Evolutionary conservation across 371 early-diverging fungal genomes (phyloP).

Genomic region (Pancytospora epiphaga): DNA sequence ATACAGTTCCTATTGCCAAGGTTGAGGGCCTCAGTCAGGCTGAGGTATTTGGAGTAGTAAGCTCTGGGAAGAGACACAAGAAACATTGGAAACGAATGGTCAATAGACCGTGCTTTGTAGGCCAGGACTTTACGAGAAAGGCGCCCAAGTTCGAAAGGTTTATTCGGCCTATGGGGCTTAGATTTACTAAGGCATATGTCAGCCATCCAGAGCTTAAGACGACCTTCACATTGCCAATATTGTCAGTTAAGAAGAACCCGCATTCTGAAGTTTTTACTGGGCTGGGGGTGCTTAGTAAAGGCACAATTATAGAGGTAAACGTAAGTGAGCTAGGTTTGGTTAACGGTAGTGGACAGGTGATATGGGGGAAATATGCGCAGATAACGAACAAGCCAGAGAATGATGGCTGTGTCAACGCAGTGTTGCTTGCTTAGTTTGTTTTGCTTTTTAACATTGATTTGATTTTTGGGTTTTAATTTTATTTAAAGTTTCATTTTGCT

Average conservation of each 20-base stretch:
- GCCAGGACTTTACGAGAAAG: slow-evolving; percentile 93
- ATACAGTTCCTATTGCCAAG: slow-evolving; percentile 91
- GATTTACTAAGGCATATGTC: slow-evolving; percentile 96
- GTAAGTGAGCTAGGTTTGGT: slow-evolving; percentile 93
- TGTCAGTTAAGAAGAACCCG: slow-evolving; percentile 98
- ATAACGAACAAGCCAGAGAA: slow-evolving; percentile 83
- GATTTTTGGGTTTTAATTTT: too few relatives aligned
- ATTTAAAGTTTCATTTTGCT: too few relatives aligned
- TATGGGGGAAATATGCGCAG: slow-evolving; percentile 97
- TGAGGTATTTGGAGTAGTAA: slow-evolving; percentile 93
- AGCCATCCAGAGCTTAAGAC: slow-evolving; percentile 95
- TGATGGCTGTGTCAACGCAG: slow-evolving; percentile 70
- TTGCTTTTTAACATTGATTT: too few relatives aligned
- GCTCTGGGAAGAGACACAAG: slow-evolving; percentile 78
- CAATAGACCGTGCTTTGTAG: slow-evolving; percentile 97
- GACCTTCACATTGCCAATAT: slow-evolving; percentile 90
- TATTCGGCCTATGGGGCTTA: slow-evolving; percentile 92
- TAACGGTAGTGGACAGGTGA: slow-evolving; percentile 90
- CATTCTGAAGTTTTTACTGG: slow-evolving; percentile 87
- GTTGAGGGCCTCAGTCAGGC: slow-evolving; percentile 95
- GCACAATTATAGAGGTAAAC: slow-evolving; percentile 91
- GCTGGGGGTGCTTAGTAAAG: slow-evolving; percentile 94
- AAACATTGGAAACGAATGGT: slow-evolving; percentile 98
- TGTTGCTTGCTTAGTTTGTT: slow-evolving; percentile 61
- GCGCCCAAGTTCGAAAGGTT: slow-evolving; percentile 99